phyloP scores from a whole-genome alignment of 106 monocot genomes.

The Acanthochlamys bracteata region DNA sequence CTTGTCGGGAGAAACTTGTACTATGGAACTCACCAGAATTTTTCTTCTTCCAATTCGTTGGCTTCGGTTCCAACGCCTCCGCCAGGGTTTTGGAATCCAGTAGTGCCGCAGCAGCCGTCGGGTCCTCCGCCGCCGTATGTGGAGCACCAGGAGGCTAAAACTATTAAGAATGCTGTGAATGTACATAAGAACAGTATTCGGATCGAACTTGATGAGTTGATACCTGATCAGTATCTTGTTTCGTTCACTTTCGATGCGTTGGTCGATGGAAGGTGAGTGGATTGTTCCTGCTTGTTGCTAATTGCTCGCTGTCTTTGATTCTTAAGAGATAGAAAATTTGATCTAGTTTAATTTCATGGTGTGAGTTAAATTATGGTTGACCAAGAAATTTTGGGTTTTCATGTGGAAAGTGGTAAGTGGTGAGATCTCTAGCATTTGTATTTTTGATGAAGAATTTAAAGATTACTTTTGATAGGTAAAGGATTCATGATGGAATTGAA shows the following conservation, averaged over 20 bases:
- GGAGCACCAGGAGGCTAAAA: slow-evolving; percentile 70
- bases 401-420: too few relatives aligned
- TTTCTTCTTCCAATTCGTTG: neutral
- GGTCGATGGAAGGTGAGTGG: slow-evolving; percentile 67
- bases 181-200: slow-evolving; percentile 74
- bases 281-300: neutral
- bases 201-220: slow-evolving; percentile 37
- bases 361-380: too few relatives aligned
- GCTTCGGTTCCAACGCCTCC: neutral
- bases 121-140: slow-evolving; percentile 42
- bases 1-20: neutral
- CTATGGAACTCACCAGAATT: slow-evolving; percentile 1
- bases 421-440: too few relatives aligned
- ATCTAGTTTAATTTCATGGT: too few relatives aligned
- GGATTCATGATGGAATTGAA: too few relatives aligned
- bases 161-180: slow-evolving; percentile 74
- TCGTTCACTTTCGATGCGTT: slow-evolving; percentile 73
- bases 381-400: too few relatives aligned
- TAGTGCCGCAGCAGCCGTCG: neutral
- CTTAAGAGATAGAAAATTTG: too few relatives aligned
- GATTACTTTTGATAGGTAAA: too few relatives aligned
- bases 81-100: slow-evolving; percentile 1
- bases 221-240: slow-evolving; percentile 49
- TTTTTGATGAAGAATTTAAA: too few relatives aligned
- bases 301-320: too few relatives aligned